Conservation (phyloP, 2,329 filamentous ascomycete genomes). For the Hymenoscyphus albidus region DNA sequence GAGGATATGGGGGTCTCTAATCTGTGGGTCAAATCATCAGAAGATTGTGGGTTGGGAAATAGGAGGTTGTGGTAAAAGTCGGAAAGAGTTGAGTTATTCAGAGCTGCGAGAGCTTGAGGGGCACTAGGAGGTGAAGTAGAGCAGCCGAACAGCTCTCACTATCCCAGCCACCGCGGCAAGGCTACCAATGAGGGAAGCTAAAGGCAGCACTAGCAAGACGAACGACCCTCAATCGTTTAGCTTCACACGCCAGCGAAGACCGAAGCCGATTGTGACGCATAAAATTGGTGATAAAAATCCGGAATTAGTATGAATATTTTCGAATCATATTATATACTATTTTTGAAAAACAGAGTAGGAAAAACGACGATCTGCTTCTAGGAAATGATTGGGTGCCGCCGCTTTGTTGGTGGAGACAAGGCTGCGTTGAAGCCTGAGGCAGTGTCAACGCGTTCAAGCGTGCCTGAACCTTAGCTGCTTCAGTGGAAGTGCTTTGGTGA, state of each 20-base stretch:
- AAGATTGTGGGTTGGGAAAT: neutral
- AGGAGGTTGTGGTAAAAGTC: neutral
- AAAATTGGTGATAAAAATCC: no score
- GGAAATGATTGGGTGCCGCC: neutral
- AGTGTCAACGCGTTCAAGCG: slow-evolving; percentile 11
- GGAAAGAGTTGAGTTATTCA: neutral
- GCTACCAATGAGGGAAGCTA: neutral
- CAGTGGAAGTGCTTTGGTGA: neutral
- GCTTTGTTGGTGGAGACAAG: neutral
- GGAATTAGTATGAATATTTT: no score
- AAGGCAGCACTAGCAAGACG: neutral
- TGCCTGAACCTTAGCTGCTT: slow-evolving; percentile 10
- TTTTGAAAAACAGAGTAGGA: no score
- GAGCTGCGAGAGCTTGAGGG: neutral
- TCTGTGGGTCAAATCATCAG: neutral
- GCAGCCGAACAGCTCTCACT: neutral
- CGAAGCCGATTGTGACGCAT: no score
- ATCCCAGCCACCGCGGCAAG: neutral
- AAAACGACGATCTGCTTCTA: neutral
- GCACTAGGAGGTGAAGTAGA: neutral
- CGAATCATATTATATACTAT: no score
- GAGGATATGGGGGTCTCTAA: neutral
- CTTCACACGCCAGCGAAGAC: no score
- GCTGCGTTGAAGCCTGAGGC: neutral
- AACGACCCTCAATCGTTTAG: no score